Percentiles rank a stretch among this genome's conserved stretches.
Evolutionary conservation across 192 early-diverging fungal species (phyloP).

Genomic region (Neocallimastix lanati): DNA sequence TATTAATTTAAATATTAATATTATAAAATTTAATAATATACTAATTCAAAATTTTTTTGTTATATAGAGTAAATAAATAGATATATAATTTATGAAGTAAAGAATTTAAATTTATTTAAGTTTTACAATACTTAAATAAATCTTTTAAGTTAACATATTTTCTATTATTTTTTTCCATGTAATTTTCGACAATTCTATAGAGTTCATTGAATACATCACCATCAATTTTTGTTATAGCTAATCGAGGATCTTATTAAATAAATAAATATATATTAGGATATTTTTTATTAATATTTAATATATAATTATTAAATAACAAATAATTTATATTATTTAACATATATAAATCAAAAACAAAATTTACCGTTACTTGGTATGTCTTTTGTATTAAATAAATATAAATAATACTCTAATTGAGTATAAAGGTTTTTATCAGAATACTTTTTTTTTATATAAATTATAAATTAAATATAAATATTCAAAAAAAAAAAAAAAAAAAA

Average conservation of each 20-base stretch:
- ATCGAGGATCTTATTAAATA: conserved; percentile 7
- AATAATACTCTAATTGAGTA: conserved; percentile 64
- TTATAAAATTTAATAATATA: too few species aligned
- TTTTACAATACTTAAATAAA: conserved; percentile 20
- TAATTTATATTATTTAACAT: neutral
- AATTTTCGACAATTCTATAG: conserved; percentile 30
- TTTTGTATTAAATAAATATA: conserved; percentile 43
- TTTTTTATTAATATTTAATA: too few species aligned
- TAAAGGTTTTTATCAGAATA: conserved; percentile 60
- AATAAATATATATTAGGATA: conserved; percentile 4
- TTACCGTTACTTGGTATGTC: conserved; percentile 8
- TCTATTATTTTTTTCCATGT: conserved; percentile 52
- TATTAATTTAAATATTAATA: too few species aligned
- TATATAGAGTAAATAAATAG: too few species aligned
- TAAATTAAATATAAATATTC: neutral
- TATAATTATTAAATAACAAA: neutral
- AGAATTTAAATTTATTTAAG: too few species aligned
- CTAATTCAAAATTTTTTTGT: too few species aligned
- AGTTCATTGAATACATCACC: conserved; percentile 18
- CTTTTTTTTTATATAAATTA: conserved; percentile 7
- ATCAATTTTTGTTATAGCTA: conserved; percentile 6
- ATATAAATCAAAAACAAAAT: conserved; percentile 4
- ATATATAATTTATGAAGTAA: too few species aligned
- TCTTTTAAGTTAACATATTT: conserved; percentile 50
- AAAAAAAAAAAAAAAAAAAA: neutral